These are phyloP conservation scores for Scytalidium lignicola DNA, from an alignment of 2,329 filamentous ascomycete species.

Conservation along the genomic window DNA sequence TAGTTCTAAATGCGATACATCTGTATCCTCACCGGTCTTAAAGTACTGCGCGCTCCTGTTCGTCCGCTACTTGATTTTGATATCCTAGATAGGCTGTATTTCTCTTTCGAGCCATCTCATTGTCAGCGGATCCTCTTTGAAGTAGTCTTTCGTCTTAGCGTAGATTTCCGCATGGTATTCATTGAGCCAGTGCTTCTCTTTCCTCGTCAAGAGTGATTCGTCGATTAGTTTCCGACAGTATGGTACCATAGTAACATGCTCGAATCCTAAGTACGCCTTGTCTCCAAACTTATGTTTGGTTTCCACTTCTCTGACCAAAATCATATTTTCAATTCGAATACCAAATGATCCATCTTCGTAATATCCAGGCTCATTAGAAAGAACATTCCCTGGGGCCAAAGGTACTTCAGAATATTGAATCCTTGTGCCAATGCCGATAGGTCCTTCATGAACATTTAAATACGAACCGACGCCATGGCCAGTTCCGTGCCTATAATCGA, in stretches of 20 bases:
- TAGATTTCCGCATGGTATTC: constrained; percentile 76
- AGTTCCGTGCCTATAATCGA: constrained; percentile 95
- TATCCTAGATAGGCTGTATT: constrained; percentile 54
- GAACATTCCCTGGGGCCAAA: constrained; percentile 84
- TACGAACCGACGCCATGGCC: constrained; percentile 94
- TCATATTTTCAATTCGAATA: constrained; percentile 93
- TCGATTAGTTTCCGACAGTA: constrained; percentile 90
- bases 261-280: constrained; percentile 90
- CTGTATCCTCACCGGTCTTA: too few species aligned
- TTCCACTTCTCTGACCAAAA: constrained; percentile 83
- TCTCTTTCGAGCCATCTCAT: constrained; percentile 81
- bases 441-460: constrained; percentile 95
- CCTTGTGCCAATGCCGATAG: constrained; percentile 90
- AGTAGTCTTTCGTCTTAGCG: constrained; percentile 73
- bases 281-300: constrained; percentile 87
- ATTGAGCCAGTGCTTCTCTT: constrained; percentile 84
- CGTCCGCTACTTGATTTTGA: neutral
- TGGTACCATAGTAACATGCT: constrained; percentile 95
- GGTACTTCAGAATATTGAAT: constrained; percentile 89
- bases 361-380: constrained; percentile 94
- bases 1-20: too few species aligned
- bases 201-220: constrained; percentile 59
- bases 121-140: constrained; percentile 67
- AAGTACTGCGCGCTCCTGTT: neutral
- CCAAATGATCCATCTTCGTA: constrained; percentile 95